A percentile compares a stretch with the other conserved stretches of the same genome.
Evolutionary conservation across 2,329 filamentous ascomycete genomes (phyloP).

Genomic region (Paraphaeosphaeria sporulosa): DNA sequence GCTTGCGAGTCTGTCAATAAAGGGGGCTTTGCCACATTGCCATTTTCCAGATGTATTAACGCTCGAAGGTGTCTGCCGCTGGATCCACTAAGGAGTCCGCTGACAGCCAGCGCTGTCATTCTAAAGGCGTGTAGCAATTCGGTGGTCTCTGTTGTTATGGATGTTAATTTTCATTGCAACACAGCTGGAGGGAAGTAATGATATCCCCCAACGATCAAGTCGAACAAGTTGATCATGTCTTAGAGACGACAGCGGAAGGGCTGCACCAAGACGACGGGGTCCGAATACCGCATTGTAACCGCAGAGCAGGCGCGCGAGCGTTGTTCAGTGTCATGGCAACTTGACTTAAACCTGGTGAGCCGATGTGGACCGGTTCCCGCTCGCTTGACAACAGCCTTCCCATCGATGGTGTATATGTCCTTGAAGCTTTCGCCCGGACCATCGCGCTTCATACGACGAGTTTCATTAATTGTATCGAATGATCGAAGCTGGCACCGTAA

Average conservation of each 20-base stretch:
- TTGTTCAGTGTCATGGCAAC: slow-evolving; percentile 13
- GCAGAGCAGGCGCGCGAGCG: slow-evolving; percentile 8
- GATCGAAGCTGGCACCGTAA: not conserved
- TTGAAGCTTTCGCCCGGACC: not conserved
- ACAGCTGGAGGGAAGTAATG: no score
- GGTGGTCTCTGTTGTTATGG: not conserved
- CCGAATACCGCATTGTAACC: slow-evolving; percentile 7
- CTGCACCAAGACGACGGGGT: slow-evolving; percentile 1
- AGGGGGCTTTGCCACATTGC: not conserved
- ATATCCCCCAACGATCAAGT: not conserved
- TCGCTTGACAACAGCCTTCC: slow-evolving; percentile 1
- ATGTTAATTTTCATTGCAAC: not conserved
- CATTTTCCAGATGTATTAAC: not conserved
- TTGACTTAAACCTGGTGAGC: slow-evolving; percentile 12
- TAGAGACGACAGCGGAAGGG: not conserved
- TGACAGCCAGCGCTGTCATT: not conserved
- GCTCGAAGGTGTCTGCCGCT: no score
- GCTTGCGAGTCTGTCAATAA: not conserved
- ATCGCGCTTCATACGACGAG: not conserved
- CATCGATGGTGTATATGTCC: slow-evolving; percentile 5
- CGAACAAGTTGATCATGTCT: not conserved
- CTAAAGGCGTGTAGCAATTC: not conserved
- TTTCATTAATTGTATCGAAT: not conserved
- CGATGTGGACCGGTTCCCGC: slow-evolving; percentile 10
- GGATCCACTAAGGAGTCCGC: no score